Percentiles rank a stretch among this genome's conserved stretches.
Evolutionary conservation across 495 filamentous ascomycete genomes (phyloP).

Genomic region (Talaromyces proteolyticus): DNA sequence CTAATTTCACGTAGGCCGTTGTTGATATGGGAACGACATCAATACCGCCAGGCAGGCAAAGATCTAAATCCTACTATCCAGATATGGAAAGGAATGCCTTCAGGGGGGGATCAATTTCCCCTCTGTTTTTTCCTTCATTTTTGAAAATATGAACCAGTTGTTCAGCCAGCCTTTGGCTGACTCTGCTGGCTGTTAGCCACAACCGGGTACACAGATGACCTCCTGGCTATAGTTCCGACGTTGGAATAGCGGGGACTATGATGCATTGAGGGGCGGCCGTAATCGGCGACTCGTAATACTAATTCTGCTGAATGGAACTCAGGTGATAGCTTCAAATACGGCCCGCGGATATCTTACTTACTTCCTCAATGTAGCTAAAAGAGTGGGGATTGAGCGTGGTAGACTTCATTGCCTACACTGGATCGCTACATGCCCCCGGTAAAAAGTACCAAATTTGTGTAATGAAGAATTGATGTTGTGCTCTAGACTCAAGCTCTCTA

Average conservation of each 20-base stretch:
- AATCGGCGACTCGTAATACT: background rate
- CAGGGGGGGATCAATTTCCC: too few species aligned
- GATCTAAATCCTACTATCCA: background rate
- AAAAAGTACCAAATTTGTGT: background rate
- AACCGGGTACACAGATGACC: background rate
- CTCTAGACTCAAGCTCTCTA: background rate
- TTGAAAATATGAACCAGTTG: background rate
- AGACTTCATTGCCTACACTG: background rate
- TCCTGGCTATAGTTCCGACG: background rate
- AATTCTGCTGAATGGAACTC: background rate
- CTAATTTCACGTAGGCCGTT: background rate
- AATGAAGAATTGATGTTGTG: background rate
- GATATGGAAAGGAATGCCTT: background rate
- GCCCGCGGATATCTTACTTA: background rate
- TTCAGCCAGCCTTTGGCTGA: conserved; percentile 1
- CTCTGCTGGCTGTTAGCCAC: background rate
- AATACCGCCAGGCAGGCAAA: background rate
- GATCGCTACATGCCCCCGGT: background rate
- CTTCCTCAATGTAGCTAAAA: background rate
- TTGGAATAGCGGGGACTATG: background rate
- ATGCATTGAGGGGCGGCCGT: too few species aligned
- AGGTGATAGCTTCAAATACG: background rate
- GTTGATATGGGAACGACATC: background rate
- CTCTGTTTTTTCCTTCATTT: too few species aligned
- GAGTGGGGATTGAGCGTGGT: background rate